These are phyloP conservation scores for Myxozyma monticola DNA, from an alignment of 805 yeast species.

Conservation along the genomic window DNA sequence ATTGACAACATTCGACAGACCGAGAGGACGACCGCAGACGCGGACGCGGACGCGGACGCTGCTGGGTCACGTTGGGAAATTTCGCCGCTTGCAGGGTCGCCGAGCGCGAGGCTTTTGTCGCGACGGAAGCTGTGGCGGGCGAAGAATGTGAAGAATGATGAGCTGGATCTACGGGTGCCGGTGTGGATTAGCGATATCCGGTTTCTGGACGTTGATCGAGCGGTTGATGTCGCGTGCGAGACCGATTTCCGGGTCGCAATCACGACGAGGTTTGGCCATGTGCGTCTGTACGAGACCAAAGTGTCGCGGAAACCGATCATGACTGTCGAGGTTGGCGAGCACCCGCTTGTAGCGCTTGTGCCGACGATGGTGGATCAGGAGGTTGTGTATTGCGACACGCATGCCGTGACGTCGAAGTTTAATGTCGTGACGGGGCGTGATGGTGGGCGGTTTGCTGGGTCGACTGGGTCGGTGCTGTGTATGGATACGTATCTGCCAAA, in stretches of 20 bases:
- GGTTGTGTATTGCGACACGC: conserved; percentile 72
- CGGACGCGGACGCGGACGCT: background rate
- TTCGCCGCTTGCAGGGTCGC: conserved; percentile 2
- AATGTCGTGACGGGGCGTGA: conserved; percentile 53
- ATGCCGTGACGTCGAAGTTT: conserved; percentile 60
- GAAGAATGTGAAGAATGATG: conserved; percentile 79
- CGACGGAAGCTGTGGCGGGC: conserved; percentile 56
- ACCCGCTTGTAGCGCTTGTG: conserved; percentile 50
- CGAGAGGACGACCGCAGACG: background rate
- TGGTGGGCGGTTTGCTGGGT: conserved; percentile 62
- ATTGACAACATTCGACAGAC: conserved; percentile 10
- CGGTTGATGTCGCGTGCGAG: background rate
- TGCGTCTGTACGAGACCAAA: conserved; percentile 65
- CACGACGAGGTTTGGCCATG: conserved; percentile 68
- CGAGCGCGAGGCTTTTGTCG: background rate
- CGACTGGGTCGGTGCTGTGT: conserved; percentile 57
- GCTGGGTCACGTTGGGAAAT: conserved; percentile 6
- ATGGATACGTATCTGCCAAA: conserved; percentile 10
- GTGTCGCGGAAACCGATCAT: conserved; percentile 67
- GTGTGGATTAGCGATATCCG: conserved; percentile 68
- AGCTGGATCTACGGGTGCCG: conserved; percentile 76
- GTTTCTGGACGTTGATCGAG: conserved; percentile 43
- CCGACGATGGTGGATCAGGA: conserved; percentile 44
- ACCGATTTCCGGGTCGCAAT: conserved; percentile 57
- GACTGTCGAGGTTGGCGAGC: conserved; percentile 56